phyloP scores from a whole-genome alignment of 108 stramenopile species.

The Seminavis robusta region DNA sequence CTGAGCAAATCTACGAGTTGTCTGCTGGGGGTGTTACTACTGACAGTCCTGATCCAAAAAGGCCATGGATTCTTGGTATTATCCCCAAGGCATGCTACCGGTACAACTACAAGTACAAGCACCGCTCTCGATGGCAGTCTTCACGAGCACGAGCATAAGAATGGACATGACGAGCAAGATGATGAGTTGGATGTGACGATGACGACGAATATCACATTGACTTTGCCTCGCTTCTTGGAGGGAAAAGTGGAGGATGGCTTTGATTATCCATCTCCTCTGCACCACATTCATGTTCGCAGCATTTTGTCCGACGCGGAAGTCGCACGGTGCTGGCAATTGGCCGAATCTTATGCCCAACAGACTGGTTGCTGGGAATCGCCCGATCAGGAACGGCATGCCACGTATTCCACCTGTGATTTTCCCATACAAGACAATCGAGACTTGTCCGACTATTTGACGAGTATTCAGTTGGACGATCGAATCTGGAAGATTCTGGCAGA shows the following conservation, averaged over 20 bases:
- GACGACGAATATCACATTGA: no score
- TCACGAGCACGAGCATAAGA: no score
- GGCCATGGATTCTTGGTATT: no score
- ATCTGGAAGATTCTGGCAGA: slow-evolving; percentile 38
- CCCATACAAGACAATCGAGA: slow-evolving; percentile 55
- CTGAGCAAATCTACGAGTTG: no score
- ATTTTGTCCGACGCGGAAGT: slow-evolving; percentile 51
- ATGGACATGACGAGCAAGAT: no score
- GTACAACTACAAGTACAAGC: no score
- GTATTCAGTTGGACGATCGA: slow-evolving; percentile 43
- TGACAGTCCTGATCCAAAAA: no score
- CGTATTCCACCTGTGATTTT: slow-evolving; percentile 73
- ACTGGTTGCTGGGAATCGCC: slow-evolving; percentile 59
- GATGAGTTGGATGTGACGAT: no score
- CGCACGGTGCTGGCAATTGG: slow-evolving; percentile 26
- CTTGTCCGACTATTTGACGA: slow-evolving; percentile 38
- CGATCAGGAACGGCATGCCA: slow-evolving; percentile 53
- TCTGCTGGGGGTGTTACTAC: no score
- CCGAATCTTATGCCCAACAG: slow-evolving; percentile 34
- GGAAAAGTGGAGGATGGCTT: slow-evolving; percentile 7
- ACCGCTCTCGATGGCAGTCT: no score
- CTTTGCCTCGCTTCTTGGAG: no score
- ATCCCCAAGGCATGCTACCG: no score
- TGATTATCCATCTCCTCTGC: slow-evolving; percentile 66
- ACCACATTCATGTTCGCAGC: slow-evolving; percentile 52